phyloP scores from a whole-genome alignment of 2,329 filamentous ascomycete species.

The Fusarium aywerte region DNA sequence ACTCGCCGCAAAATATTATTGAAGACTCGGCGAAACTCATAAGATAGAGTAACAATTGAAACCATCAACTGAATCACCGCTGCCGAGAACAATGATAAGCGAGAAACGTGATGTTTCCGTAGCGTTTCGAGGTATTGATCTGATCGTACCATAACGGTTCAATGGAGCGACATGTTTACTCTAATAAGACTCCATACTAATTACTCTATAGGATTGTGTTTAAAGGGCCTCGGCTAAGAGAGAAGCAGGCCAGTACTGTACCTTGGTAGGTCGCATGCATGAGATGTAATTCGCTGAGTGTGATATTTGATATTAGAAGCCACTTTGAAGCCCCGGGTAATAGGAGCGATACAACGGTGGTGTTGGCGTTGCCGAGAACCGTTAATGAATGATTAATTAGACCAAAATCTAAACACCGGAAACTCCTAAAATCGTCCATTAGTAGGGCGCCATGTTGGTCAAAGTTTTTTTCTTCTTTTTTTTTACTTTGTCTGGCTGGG shows the following conservation, averaged over 20 bases:
- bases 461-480: background rate
- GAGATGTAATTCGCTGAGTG: conserved; percentile 28
- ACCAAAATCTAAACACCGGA: no score
- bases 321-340: background rate
- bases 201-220: background rate
- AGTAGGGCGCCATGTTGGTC: conserved; percentile 10
- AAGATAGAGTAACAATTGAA: background rate
- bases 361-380: conserved; percentile 5
- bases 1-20: background rate
- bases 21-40: background rate
- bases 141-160: background rate
- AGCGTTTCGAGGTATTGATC: background rate
- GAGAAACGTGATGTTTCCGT: conserved; percentile 17
- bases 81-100: background rate
- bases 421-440: background rate
- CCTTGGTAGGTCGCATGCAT: background rate
- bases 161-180: background rate
- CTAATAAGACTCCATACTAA: background rate
- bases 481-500: conserved; percentile 7
- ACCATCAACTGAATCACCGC: background rate
- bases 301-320: conserved; percentile 15
- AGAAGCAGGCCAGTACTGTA: conserved; percentile 1
- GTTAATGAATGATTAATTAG: conserved; percentile 9
- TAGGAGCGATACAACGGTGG: conserved; percentile 5
- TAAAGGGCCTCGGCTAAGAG: background rate